phyloP scores from a whole-genome alignment of 1,284 basidiomycete genomes.

The Pulveroboletus sp. region DNA sequence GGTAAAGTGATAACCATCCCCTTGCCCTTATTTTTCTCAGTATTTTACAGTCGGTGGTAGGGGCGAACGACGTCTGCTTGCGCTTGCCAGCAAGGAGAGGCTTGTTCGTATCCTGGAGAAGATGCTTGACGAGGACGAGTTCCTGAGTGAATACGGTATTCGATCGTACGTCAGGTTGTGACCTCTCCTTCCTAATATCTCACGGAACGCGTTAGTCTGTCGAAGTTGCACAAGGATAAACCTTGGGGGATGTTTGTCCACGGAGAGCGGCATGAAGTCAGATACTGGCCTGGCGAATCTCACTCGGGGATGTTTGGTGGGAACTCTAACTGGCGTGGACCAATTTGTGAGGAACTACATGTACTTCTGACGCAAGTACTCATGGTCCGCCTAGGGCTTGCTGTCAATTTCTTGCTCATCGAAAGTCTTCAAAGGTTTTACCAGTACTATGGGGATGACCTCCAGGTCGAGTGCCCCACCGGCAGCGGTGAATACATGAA shows the following conservation, averaged over 20 bases:
- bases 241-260: slow-evolving; percentile 96
- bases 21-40: slow-evolving; percentile 10
- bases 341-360: slow-evolving; percentile 60
- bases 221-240: slow-evolving; percentile 86
- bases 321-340: slow-evolving; percentile 95
- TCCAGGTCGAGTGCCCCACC: slow-evolving; percentile 94
- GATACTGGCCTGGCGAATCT: slow-evolving; percentile 98
- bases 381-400: slow-evolving; percentile 60
- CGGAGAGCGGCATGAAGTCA: slow-evolving; percentile 88
- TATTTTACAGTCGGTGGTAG: slow-evolving; percentile 63
- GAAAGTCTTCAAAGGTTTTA: slow-evolving; percentile 96
- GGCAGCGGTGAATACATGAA: slow-evolving; percentile 96
- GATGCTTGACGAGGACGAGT: slow-evolving; percentile 97
- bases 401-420: slow-evolving; percentile 92
- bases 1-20: slow-evolving; percentile 44
- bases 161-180: slow-evolving; percentile 63
- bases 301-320: slow-evolving; percentile 98
- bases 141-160: slow-evolving; percentile 92
- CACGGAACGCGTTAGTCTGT: slow-evolving; percentile 55
- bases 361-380: not conserved
- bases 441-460: slow-evolving; percentile 90
- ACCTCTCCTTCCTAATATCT: not conserved
- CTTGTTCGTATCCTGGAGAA: slow-evolving; percentile 87
- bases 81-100: slow-evolving; percentile 90
- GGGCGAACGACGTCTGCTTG: slow-evolving; percentile 86